Base-by-base conservation (phyloP, 2,329 filamentous ascomycete genomes). In the Furcasterigmium furcatum region DNA sequence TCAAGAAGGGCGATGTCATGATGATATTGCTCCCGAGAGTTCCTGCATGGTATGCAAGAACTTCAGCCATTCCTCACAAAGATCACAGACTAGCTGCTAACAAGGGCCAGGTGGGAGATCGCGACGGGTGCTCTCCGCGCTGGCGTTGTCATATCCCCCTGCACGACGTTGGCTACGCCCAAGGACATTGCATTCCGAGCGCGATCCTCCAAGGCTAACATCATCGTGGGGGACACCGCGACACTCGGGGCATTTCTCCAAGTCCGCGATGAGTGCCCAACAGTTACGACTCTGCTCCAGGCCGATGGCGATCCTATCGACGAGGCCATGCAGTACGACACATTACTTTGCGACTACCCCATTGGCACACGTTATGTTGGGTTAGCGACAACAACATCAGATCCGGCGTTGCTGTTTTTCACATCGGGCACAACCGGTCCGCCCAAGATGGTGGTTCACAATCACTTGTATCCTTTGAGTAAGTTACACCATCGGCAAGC, bases 101-200 rank as follows among this genome's bases (percentile, higher is more conserved):
- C 38, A n/a, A 12, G 13, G 12, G n/a, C 3, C 38, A 40, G 40
- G 40, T 41, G 40, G 40, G 40, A 41, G 18, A 41, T 41, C n/a
- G 40, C 40, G 4, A 41, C 40, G 13, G 40, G 40, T 12, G 40
- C 40, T 9, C 40, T 41, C 7, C 40, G 40, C 7, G 40, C 40
- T 10, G 40, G 40, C 10, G 21, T 41, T 24, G 16, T 41, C 18
- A 25, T 41, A n/a, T 41, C 40, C n/a, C 40, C 40, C 2, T 41
- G 40, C 40, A 30, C 40, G 5, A 41, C 40, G 10, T 18, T 41
- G 16, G 40, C 40, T 13, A 41, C 40, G n/a, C 14, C 25, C 9
- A 41, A 41, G 12, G 40, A 41, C 12, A 41, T 41, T 12, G 27
- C 25, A 20, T 41, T 41, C 16, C 40, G 40, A 7, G 40, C 40